These are phyloP conservation scores for Reticulascus tulasneorum DNA, from an alignment of 2,329 filamentous ascomycete genomes.

Conservation along the genomic window DNA sequence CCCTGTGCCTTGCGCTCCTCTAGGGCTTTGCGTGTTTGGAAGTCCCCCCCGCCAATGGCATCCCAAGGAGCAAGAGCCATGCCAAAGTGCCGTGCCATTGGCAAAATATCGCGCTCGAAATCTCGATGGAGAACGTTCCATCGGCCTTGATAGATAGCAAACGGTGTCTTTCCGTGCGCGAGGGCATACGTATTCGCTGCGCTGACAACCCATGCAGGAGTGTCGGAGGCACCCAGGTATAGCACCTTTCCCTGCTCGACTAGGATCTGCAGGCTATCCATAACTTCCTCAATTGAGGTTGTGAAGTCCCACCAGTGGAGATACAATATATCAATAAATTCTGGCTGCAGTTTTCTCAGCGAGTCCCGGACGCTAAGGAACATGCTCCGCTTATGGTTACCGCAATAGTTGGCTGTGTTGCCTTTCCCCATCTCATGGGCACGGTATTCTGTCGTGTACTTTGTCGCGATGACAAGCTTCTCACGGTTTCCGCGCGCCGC, in stretches of 20 bases:
- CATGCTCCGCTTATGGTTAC: slow-evolving; percentile 39
- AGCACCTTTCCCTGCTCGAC: slow-evolving; percentile 37
- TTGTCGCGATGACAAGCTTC: slow-evolving; percentile 51
- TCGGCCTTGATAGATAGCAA: slow-evolving; percentile 34
- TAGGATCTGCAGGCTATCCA: slow-evolving; percentile 36
- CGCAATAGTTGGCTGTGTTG: slow-evolving; percentile 34
- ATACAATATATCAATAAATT: slow-evolving; percentile 41
- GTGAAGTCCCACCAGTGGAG: slow-evolving; percentile 42
- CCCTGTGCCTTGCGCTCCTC: slow-evolving; percentile 26
- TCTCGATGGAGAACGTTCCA: slow-evolving; percentile 31
- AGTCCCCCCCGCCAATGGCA: slow-evolving; percentile 50
- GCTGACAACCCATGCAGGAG: slow-evolving; percentile 35
- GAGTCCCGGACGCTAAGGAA: slow-evolving; percentile 37
- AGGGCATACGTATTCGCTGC: slow-evolving; percentile 34
- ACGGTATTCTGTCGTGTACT: slow-evolving; percentile 49
- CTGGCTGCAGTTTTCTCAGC: slow-evolving; percentile 39
- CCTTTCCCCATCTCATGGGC: slow-evolving; percentile 30
- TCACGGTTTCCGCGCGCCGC: slow-evolving; percentile 43
- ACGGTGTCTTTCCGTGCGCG: slow-evolving; percentile 29
- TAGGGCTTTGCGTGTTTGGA: slow-evolving; percentile 36
- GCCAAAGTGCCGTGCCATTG: slow-evolving; percentile 35
- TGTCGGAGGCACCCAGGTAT: slow-evolving; percentile 37
- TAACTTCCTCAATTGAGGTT: slow-evolving; percentile 36
- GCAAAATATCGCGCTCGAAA: slow-evolving; percentile 38
- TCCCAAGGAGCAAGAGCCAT: slow-evolving; percentile 59